phyloP scores from a whole-genome alignment of 257 asterid species.

The Nicotiana tomentosiformis region DNA sequence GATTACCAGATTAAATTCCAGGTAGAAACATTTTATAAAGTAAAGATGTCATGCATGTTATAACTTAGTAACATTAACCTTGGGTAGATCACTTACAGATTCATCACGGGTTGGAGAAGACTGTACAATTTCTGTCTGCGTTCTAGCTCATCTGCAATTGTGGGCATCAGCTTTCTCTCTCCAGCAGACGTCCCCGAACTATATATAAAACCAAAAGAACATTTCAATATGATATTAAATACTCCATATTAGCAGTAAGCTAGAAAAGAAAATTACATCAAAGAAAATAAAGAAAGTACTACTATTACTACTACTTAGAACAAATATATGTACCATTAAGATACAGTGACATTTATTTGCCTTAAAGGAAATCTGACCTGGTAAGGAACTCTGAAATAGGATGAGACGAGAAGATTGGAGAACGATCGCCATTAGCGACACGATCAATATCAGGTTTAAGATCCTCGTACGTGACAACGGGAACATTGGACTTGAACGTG shows the following conservation, averaged over 20 bases:
- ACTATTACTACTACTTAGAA: no score
- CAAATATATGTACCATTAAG: neutral
- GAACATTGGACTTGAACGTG: conserved; percentile 58
- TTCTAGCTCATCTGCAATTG: conserved; percentile 60
- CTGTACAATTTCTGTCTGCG: conserved; percentile 63
- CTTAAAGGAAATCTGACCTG: conserved; percentile 31
- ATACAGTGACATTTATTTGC: no score
- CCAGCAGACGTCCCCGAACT: conserved; percentile 94
- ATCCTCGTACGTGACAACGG: conserved; percentile 66
- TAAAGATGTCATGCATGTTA: neutral
- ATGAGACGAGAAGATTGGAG: conserved; percentile 59
- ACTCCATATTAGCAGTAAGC: neutral
- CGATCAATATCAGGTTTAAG: conserved; percentile 69
- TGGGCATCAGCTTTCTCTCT: conserved; percentile 86
- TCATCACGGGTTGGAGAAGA: conserved; percentile 89
- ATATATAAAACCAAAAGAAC: neutral
- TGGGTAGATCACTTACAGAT: conserved; percentile 41
- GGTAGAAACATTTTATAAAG: neutral
- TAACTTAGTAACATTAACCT: neutral
- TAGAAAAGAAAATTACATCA: neutral
- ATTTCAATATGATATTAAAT: neutral
- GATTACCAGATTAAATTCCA: neutral
- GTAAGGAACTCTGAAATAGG: conserved; percentile 85
- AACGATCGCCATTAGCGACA: conserved; percentile 71
- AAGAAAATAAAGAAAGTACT: neutral